A percentile compares a stretch with the other conserved stretches of the same genome.
Evolutionary conservation across 306 rosid genomes (phyloP).

Genomic region (Hippophae tibetana): DNA sequence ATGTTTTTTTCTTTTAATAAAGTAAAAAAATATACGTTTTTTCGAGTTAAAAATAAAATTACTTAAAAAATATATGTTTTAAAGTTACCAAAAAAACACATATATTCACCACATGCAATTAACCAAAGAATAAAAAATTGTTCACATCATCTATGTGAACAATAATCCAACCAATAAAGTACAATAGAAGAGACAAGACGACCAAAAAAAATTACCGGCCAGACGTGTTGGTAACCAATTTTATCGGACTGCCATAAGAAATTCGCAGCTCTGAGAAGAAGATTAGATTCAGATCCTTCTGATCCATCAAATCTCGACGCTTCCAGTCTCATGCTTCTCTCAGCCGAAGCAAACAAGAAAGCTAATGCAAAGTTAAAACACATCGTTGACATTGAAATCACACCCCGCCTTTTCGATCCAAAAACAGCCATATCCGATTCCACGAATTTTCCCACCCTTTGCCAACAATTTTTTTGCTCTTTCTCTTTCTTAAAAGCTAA

Average conservation of each 20-base stretch:
- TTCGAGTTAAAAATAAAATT: too few relatives aligned
- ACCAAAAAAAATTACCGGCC: conserved; percentile 52
- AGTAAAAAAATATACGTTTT: too few relatives aligned
- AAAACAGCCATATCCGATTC: conserved; percentile 21
- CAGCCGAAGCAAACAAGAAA: conserved; percentile 47
- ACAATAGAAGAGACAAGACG: neutral
- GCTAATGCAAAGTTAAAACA: conserved; percentile 29
- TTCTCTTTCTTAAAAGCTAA: neutral
- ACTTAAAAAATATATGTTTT: too few relatives aligned
- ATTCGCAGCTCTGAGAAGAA: conserved; percentile 33
- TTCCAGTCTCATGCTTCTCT: conserved; percentile 41
- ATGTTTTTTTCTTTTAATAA: too few relatives aligned
- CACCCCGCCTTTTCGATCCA: conserved; percentile 26
- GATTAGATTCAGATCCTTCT: conserved; percentile 13
- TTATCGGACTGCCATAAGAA: conserved; percentile 62
- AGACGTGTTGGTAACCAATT: conserved; percentile 55
- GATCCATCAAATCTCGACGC: conserved; percentile 25
- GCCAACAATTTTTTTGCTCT: too few relatives aligned
- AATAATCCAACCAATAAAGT: neutral
- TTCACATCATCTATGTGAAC: too few relatives aligned
- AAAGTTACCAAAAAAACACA: too few relatives aligned
- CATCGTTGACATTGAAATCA: conserved; percentile 30
- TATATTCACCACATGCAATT: too few relatives aligned
- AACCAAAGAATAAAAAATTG: too few relatives aligned
- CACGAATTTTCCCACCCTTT: too few relatives aligned